Percentiles rank a stretch among this genome's conserved stretches.
These are phyloP conservation scores for Pistacia atlantica DNA, from an alignment of 345 rosid species.

Conservation along the genomic window DNA sequence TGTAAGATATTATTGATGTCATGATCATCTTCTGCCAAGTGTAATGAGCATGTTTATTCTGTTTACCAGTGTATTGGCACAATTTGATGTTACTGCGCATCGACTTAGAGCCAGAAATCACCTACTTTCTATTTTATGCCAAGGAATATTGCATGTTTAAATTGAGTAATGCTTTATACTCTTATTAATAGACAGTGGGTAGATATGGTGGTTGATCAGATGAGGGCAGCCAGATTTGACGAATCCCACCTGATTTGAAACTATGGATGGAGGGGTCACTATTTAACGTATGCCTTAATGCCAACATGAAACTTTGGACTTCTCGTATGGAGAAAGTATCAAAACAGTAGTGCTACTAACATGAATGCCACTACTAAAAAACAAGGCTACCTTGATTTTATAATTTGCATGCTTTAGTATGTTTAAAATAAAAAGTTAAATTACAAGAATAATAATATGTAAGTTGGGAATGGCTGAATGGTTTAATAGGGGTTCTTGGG, in stretches of 20 bases:
- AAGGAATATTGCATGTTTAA: not conserved
- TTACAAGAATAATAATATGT: no score
- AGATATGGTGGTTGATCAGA: not conserved
- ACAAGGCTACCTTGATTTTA: not conserved
- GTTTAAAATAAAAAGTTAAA: no score
- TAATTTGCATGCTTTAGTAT: no score
- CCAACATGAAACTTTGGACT: no score
- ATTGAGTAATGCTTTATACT: not conserved
- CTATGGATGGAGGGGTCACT: not conserved
- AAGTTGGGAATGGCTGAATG: no score
- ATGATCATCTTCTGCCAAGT: not conserved
- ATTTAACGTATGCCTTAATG: no score
- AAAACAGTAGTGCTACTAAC: not conserved
- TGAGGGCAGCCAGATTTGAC: not conserved
- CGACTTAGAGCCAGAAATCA: not conserved
- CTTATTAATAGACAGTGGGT: not conserved
- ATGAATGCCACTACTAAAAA: not conserved
- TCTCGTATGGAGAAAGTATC: not conserved
- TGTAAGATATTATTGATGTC: not conserved
- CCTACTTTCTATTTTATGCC: not conserved
- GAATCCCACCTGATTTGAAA: not conserved
- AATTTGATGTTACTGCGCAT: no score
- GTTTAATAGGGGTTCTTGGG: no score
- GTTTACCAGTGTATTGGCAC: not conserved
- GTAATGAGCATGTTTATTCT: not conserved